Evolutionary conservation across 345 rosid species (phyloP), one percentile per base, ranked within the genome.

Genomic region (Lagerstroemia speciosa): DNA sequence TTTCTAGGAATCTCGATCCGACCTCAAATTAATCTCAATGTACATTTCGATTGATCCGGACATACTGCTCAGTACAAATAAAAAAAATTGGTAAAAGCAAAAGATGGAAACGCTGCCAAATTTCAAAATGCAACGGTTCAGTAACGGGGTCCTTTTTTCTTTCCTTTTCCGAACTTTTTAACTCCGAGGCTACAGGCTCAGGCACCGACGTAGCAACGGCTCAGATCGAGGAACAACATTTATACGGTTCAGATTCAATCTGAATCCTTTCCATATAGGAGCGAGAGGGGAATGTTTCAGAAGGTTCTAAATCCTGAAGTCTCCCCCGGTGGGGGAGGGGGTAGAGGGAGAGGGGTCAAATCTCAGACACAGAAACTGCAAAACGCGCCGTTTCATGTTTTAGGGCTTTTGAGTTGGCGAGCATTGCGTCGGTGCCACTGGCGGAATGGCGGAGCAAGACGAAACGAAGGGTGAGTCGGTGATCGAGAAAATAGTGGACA

Each of bases 401-500:
- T 71, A 65, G 74, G 74, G 74, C 50, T 71, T 60, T 38, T 45
- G 36, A 53, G 50, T n/a, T 5, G 30, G 11, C 10, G 30, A 5
- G 36, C 31, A 16, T 36, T 37, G 37, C 46, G 45, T 37, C 67
- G 38, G 40, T 14, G n/a, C n/a, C n/a, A n/a, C n/a, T n/a, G 57
- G 53, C 33, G 24, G 52, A 33, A 68, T 73, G 76, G 72, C 76
- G 77, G 73, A 74, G 37, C 77, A 69, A 70, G 73, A 74, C 27
- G 77, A 74, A 32, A 32, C 50, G 36, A 70, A 75, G 70, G 65
- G 22, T 29, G 69, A 48, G 70, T 66, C 78, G 36, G 14, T 70
- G 50, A 2, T 66, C 62, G 74, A 75, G 30, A 75, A 75, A 74
- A 46, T 70, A 15, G 43, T 15, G 14, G 78, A 75, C 29, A 75